Evolutionary conservation across 2,329 filamentous ascomycete genomes (phyloP).

Genomic region (Curvularia sp.): DNA sequence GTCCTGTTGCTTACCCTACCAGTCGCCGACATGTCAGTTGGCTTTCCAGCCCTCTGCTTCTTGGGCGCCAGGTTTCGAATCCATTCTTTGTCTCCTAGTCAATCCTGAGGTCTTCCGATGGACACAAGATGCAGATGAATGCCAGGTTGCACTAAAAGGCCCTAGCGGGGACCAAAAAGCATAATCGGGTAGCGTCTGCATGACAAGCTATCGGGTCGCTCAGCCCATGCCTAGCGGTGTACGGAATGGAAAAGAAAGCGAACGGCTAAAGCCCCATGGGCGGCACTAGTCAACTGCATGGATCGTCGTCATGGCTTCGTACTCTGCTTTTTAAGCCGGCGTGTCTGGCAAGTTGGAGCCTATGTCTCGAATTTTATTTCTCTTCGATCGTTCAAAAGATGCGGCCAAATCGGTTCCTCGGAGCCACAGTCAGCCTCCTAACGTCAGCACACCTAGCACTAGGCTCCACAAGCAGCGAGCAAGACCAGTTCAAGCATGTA

Average conservation of each 20-base stretch:
- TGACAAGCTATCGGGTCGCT: slow-evolving; percentile 10
- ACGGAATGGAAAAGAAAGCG: slow-evolving; percentile 15
- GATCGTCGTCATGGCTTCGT: slow-evolving; percentile 17
- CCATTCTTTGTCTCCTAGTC: not conserved
- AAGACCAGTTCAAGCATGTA: slow-evolving; percentile 51
- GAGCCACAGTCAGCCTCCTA: slow-evolving; percentile 18
- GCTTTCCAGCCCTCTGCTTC: not conserved
- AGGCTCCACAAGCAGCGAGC: slow-evolving; percentile 29
- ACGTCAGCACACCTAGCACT: slow-evolving; percentile 16
- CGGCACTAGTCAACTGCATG: slow-evolving; percentile 5
- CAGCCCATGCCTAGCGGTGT: slow-evolving; percentile 17
- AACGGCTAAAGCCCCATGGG: slow-evolving; percentile 8
- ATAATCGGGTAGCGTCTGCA: slow-evolving; percentile 5
- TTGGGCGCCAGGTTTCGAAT: not conserved
- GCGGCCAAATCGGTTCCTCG: slow-evolving; percentile 9
- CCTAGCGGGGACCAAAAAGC: not conserved
- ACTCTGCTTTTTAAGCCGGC: slow-evolving; percentile 15
- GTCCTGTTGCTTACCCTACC: slow-evolving; percentile 1
- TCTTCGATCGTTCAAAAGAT: slow-evolving; percentile 11
- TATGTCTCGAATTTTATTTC: slow-evolving; percentile 2
- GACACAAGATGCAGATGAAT: not conserved
- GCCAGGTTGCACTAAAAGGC: not conserved
- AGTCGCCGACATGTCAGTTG: slow-evolving; percentile 1
- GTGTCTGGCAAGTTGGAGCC: slow-evolving; percentile 4
- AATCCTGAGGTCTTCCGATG: not conserved